Base-by-base conservation (phyloP, 1,284 basidiomycete species). In the Puccinia horiana region DNA sequence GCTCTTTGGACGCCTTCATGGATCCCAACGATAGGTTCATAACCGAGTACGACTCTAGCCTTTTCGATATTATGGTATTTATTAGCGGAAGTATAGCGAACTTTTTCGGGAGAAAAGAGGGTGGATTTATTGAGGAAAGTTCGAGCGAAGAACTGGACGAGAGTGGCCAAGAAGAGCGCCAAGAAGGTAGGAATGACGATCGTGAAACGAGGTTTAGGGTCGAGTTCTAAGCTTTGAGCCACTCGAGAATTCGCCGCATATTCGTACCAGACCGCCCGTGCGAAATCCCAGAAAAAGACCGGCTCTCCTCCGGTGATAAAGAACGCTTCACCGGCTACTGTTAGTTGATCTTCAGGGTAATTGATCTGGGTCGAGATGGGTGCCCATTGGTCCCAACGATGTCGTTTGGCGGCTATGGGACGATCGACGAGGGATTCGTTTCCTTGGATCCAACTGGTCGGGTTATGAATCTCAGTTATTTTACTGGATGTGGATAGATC, bases 221-320 rank as follows among this genome's bases (percentile, higher is more conserved):
- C n/a, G 14, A 63, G 29, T 0, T 58, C 54, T 16, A 69, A 49
- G 9, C 14, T 16, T 8, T 54, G 29, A 6, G 89, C 88, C 87
- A 94, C 93, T 8, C 89, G 89, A 32, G 70, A 73, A 32, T 20
- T 12, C 1, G 12, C 23, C 81, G 95, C 84, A 82, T 86, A 90
- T 74, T 91, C 90, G 65, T 90, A 89, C 95, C 95, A 99, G n/a
- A 98, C 88, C 2, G 91, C 88, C 12, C 95, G 91, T 35, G 92
- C 90, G 86, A 97, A 93, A 88, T 98, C 96, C 96, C 96, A 99
- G 89, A 98, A 98, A 86, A 93, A 93, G 82, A 93, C 90, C 0
- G 96, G 96, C 87, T 98, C 96, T 84, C 96, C 95, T 86, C 98
- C 98, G 83, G 96, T 97, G 88, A 99, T 94, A 89, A 96, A 97